Percentiles rank a stretch among this genome's conserved stretches.
These are phyloP conservation scores for Talaromyces sp. DNA, from an alignment of 2,329 filamentous ascomycete genomes.

Conservation along the genomic window DNA sequence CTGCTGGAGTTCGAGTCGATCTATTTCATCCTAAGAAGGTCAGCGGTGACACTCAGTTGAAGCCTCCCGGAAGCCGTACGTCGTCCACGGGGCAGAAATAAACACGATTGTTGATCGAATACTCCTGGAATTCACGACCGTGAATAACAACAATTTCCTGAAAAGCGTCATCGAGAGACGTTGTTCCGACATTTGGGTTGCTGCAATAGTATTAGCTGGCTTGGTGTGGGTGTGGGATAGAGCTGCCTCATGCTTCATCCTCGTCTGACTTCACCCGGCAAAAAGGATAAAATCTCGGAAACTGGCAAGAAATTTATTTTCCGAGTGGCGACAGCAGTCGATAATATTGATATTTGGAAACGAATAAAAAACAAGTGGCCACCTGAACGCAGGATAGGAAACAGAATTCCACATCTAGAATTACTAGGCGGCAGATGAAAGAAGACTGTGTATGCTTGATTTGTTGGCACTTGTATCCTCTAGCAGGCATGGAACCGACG, in stretches of 20 bases:
- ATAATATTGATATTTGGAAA: neutral
- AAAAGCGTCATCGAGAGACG: conserved; percentile 51
- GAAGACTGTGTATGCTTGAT: neutral
- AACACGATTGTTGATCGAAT: conserved; percentile 57
- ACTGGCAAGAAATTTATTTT: neutral
- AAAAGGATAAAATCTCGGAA: neutral
- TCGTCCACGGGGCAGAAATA: conserved; percentile 68
- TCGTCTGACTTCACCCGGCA: neutral
- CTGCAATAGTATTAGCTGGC: conserved; percentile 26
- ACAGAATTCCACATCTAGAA: neutral
- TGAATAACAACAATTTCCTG: conserved; percentile 55
- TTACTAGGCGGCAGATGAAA: conserved; percentile 1
- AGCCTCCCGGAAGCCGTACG: conserved; percentile 38
- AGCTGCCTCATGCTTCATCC: conserved; percentile 21
- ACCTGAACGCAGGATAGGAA: neutral
- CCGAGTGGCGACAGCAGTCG: neutral
- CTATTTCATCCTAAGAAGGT: conserved; percentile 57
- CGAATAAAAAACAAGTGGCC: neutral
- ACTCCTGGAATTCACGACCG: conserved; percentile 61
- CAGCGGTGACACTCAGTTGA: conserved; percentile 1
- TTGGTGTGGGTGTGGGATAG: neutral
- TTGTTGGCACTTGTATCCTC: conserved; percentile 4
- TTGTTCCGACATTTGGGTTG: conserved; percentile 41
- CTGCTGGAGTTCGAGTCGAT: conserved; percentile 60
- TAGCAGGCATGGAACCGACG: conserved; percentile 1